Percentiles rank a stretch among this genome's conserved stretches.
These are phyloP conservation scores for Epichloe elymi DNA, from an alignment of 2,329 filamentous ascomycete genomes.

Conservation along the genomic window DNA sequence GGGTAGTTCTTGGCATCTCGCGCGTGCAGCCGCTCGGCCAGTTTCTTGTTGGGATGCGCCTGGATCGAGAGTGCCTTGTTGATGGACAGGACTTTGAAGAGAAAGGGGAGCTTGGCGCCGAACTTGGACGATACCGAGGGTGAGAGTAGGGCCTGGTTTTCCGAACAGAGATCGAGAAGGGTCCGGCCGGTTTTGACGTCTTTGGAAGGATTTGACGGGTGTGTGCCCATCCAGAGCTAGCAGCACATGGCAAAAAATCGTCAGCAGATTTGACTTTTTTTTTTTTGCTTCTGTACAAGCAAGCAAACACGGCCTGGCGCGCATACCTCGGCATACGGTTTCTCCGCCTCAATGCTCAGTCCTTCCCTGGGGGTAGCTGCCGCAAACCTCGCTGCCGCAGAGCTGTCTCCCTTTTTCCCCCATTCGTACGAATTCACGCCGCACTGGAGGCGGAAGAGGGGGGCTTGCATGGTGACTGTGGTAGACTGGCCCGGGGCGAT, in stretches of 20 bases:
- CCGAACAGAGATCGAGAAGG: conserved; percentile 74
- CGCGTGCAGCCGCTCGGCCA: conserved; percentile 72
- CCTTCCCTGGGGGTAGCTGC: conserved; percentile 68
- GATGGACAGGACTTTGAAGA: conserved; percentile 96
- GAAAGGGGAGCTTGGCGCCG: conserved; percentile 74
- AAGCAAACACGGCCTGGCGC: background rate
- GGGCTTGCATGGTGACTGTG: conserved; percentile 48
- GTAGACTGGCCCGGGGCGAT: background rate
- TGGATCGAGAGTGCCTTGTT: conserved; percentile 94
- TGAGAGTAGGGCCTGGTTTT: conserved; percentile 75
- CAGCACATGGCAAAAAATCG: background rate
- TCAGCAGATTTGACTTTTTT: background rate
- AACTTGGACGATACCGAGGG: conserved; percentile 60
- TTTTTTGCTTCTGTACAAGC: background rate
- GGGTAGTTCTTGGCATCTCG: conserved; percentile 89
- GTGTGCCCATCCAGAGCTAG: conserved; percentile 97
- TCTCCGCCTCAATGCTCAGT: conserved; percentile 69
- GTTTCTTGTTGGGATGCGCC: conserved; percentile 90
- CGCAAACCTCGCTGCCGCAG: conserved; percentile 80
- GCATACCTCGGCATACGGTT: conserved; percentile 81
- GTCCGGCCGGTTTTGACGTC: conserved; percentile 73
- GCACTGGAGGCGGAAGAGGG: conserved; percentile 78
- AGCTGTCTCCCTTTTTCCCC: conserved; percentile 76
- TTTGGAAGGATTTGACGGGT: conserved; percentile 88
- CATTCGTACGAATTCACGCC: conserved; percentile 98